Conservation (phyloP, 164 flowering plant species). For the Tinospora cordifolia region DNA sequence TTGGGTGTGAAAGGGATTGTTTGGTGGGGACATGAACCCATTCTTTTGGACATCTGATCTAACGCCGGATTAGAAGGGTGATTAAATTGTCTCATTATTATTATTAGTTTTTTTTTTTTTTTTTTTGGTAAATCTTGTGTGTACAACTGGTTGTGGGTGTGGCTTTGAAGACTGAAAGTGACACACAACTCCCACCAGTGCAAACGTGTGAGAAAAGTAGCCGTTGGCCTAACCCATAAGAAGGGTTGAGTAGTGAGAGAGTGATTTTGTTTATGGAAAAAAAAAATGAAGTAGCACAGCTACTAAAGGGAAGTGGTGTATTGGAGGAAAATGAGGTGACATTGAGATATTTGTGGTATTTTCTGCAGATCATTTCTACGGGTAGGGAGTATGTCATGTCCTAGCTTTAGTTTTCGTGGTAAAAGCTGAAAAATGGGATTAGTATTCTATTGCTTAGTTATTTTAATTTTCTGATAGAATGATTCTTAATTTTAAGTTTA, state of each 20-base stretch:
- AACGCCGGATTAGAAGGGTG: slow-evolving; percentile 19
- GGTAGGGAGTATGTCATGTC: too few relatives aligned
- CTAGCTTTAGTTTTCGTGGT: too few relatives aligned
- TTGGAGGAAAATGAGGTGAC: too few relatives aligned
- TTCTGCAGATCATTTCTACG: too few relatives aligned
- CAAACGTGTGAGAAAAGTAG: slow-evolving; percentile 15
- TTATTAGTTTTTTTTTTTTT: neutral
- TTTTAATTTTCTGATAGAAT: too few relatives aligned
- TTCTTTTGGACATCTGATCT: slow-evolving; percentile 22
- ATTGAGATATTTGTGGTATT: too few relatives aligned
- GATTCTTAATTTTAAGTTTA: too few relatives aligned
- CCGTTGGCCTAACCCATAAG: slow-evolving; percentile 16
- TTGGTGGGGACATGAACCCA: slow-evolving; percentile 5
- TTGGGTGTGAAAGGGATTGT: slow-evolving; percentile 4
- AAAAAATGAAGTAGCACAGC: neutral
- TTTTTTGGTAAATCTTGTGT: too few relatives aligned
- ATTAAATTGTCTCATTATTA: neutral
- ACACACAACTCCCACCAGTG: slow-evolving; percentile 16
- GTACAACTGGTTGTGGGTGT: neutral
- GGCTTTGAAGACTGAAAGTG: slow-evolving; percentile 8
- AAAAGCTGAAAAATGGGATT: too few relatives aligned
- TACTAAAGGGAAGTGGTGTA: neutral
- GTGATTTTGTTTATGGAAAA: neutral
- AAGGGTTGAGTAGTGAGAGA: neutral
- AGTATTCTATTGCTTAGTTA: too few relatives aligned